Percentiles rank a stretch among this genome's conserved stretches.
These are phyloP conservation scores for Coemansia sp. DNA, from an alignment of 192 early-diverging fungal genomes.

Conservation along the genomic window DNA sequence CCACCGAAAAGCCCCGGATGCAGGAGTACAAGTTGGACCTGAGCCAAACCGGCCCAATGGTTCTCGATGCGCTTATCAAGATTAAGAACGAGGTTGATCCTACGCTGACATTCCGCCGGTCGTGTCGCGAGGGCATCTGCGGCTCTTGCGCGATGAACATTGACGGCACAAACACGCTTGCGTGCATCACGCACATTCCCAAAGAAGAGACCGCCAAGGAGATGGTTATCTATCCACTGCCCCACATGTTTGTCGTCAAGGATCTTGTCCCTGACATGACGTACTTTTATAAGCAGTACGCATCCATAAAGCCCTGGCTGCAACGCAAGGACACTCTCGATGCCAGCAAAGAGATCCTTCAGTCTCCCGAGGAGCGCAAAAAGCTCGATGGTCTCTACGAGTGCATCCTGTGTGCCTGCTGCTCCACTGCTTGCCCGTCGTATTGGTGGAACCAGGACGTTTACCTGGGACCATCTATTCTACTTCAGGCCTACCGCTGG, in stretches of 20 bases:
- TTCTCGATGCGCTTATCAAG: constrained; percentile 93
- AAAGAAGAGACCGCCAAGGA: constrained; percentile 61
- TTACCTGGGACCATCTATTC: constrained; percentile 93
- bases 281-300: constrained; percentile 98
- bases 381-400: constrained; percentile 96
- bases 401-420: constrained; percentile 98
- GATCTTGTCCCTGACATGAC: constrained; percentile 96
- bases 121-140: constrained; percentile 97
- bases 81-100: constrained; percentile 96
- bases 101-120: constrained; percentile 92
- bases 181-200: constrained; percentile 88
- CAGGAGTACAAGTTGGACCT: constrained; percentile 89
- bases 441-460: constrained; percentile 98
- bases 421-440: constrained; percentile 92
- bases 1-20: constrained; percentile 83
- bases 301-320: constrained; percentile 93
- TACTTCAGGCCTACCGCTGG: constrained; percentile 99
- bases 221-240: constrained; percentile 92
- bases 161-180: constrained; percentile 91
- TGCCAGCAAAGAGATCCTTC: constrained; percentile 81
- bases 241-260: constrained; percentile 97
- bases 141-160: constrained; percentile 99
- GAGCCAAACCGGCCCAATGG: constrained; percentile 93
- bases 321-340: constrained; percentile 72
- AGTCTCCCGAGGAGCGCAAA: constrained; percentile 91